Conservation (phyloP, 2,329 filamentous ascomycete genomes). For the Metarhizium sp. region DNA sequence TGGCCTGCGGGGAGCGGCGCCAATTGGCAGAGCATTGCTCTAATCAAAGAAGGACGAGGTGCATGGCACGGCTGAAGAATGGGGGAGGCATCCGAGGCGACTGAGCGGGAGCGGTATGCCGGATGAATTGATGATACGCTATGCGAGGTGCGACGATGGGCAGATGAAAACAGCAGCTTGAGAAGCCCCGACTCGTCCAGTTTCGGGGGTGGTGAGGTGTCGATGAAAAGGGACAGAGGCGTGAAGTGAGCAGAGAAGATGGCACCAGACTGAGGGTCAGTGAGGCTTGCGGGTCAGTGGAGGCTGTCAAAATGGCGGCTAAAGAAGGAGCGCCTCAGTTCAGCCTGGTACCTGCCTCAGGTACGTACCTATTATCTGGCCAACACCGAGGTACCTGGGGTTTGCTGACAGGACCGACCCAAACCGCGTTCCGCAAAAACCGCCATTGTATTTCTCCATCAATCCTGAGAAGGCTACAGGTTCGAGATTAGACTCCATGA, state of each 20-base stretch:
- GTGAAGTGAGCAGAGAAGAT: not conserved
- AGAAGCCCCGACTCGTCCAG: not conserved
- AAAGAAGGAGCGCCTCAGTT: not conserved
- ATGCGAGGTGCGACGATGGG: not conserved
- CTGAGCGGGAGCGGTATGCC: not conserved
- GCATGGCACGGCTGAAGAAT: not conserved
- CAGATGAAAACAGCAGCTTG: not conserved
- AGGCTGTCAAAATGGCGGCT: not conserved
- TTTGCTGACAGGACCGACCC: not conserved
- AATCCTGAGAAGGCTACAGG: not conserved
- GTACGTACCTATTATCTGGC: too few species aligned
- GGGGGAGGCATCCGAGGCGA: not conserved
- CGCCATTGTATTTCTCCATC: not conserved
- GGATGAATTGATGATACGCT: not conserved
- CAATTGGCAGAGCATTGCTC: not conserved
- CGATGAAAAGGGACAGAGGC: not conserved
- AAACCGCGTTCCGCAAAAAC: not conserved
- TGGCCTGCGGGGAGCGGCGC: not conserved
- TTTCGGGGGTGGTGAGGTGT: not conserved
- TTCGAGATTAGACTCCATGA: not conserved
- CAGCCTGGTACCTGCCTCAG: not conserved
- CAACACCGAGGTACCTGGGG: too few species aligned
- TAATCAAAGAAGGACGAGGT: not conserved
- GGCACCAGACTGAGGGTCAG: not conserved
- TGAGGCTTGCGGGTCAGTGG: not conserved